These are phyloP conservation scores for Oryza officinalis DNA, from an alignment of 176 grass and related monocot genomes.

Conservation along the genomic window DNA sequence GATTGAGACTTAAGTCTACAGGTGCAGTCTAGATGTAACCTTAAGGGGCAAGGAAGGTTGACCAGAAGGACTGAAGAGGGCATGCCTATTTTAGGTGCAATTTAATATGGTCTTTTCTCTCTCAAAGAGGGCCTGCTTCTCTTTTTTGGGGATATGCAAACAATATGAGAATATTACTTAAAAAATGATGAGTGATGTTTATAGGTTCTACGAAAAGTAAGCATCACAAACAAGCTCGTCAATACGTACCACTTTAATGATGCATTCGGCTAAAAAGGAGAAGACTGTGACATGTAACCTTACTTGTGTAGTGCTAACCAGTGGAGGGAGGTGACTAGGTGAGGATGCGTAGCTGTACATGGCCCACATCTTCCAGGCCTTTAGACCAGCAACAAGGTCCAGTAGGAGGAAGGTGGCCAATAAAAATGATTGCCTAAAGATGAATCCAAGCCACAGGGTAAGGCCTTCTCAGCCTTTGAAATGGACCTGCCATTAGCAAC, in stretches of 20 bases:
- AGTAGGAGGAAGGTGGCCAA: background rate
- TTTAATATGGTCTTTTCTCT: background rate
- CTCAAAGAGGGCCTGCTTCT: background rate
- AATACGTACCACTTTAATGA: background rate
- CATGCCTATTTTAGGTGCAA: background rate
- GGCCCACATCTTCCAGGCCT: constrained; percentile 32
- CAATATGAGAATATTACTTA: background rate
- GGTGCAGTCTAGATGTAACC: background rate
- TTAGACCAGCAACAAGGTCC: constrained; percentile 33
- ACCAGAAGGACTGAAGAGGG: background rate
- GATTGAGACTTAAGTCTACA: background rate
- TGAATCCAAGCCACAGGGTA: background rate
- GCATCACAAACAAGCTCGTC: background rate
- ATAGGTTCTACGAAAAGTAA: background rate
- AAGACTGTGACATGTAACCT: background rate
- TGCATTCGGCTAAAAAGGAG: background rate
- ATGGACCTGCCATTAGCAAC: background rate
- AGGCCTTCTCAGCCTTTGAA: constrained; percentile 8
- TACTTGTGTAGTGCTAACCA: background rate
- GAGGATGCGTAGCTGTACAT: constrained; percentile 11
- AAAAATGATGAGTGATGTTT: background rate
- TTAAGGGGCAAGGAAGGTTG: background rate
- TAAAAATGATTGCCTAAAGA: constrained; percentile 6
- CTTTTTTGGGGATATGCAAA: background rate
- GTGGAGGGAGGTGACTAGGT: background rate